Evolutionary conservation across 257 asterid genomes (phyloP).

Genomic region (Knoxia roxburghii): DNA sequence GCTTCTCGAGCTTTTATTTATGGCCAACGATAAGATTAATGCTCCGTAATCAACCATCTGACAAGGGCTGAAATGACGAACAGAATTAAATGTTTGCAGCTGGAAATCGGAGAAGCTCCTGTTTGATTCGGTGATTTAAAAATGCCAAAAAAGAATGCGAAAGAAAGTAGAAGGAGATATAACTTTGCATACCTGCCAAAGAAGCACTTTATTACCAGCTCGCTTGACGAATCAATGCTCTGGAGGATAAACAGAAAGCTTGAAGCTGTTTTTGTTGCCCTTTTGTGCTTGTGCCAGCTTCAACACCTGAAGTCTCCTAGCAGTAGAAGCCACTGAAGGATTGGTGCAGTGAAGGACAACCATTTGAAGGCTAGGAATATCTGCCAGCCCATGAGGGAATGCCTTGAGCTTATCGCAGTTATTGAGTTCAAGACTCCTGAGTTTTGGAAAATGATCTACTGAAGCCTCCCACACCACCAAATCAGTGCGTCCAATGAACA

Average conservation of each 20-base stretch:
- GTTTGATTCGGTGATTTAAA: not conserved
- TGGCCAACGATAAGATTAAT: not conserved
- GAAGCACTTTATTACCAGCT: not conserved
- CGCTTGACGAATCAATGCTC: slow-evolving; percentile 17
- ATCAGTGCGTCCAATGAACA: slow-evolving; percentile 21
- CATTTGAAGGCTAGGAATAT: slow-evolving; percentile 20
- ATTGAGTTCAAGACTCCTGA: slow-evolving; percentile 21
- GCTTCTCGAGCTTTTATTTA: not conserved
- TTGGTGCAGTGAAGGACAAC: slow-evolving; percentile 19
- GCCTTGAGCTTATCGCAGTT: slow-evolving; percentile 22
- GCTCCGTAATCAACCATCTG: not conserved
- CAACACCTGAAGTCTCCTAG: slow-evolving; percentile 20
- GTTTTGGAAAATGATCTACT: slow-evolving; percentile 20
- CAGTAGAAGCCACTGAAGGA: slow-evolving; percentile 23
- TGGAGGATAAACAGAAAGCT: slow-evolving; percentile 20
- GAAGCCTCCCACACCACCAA: slow-evolving; percentile 25
- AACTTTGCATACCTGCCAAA: not conserved
- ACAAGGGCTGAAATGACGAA: not conserved
- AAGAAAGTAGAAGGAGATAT: not conserved
- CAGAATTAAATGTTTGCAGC: not conserved
- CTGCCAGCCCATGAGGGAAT: slow-evolving; percentile 24
- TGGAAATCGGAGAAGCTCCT: not conserved
- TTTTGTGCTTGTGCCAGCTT: slow-evolving; percentile 14
- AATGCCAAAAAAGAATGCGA: too few species aligned
- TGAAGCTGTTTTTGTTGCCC: slow-evolving; percentile 7